Conservation (phyloP, 2,329 filamentous ascomycete genomes). For the Fusarium decemcellulare region DNA sequence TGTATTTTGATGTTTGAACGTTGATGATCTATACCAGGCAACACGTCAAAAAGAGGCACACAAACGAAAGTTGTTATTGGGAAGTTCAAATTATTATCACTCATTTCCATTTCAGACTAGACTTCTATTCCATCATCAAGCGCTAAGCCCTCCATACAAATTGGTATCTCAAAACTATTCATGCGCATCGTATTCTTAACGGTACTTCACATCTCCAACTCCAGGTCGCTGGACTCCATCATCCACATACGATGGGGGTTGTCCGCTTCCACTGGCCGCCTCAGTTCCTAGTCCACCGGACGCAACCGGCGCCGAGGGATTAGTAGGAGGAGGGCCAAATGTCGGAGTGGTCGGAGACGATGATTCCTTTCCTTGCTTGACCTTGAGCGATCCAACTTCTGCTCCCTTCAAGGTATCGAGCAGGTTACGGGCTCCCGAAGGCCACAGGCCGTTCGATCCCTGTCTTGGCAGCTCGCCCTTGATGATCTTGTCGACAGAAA, state of each 20-base stretch:
- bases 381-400: conserved; percentile 47
- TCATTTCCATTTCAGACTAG: too few relatives aligned
- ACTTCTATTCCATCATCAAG: too few relatives aligned
- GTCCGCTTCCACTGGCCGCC: conserved; percentile 21
- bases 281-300: conserved; percentile 14
- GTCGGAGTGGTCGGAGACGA: conserved; percentile 18
- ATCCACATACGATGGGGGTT: conserved; percentile 43
- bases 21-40: too few relatives aligned
- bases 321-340: conserved; percentile 23
- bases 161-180: conserved; percentile 37
- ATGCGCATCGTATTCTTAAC: conserved; percentile 14
- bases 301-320: conserved; percentile 20
- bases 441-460: conserved; percentile 49
- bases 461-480: conserved; percentile 55
- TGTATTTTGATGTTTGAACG: too few relatives aligned
- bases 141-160: neutral
- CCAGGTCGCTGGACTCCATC: conserved; percentile 43
- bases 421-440: conserved; percentile 49
- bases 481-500: conserved; percentile 64
- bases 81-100: too few relatives aligned
- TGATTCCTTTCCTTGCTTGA: conserved; percentile 35
- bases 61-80: too few relatives aligned
- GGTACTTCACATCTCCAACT: conserved; percentile 46
- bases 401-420: conserved; percentile 51
- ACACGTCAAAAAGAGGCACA: too few relatives aligned